phyloP scores from a whole-genome alignment of 306 rosid genomes.

The Cicer cuneatum region DNA sequence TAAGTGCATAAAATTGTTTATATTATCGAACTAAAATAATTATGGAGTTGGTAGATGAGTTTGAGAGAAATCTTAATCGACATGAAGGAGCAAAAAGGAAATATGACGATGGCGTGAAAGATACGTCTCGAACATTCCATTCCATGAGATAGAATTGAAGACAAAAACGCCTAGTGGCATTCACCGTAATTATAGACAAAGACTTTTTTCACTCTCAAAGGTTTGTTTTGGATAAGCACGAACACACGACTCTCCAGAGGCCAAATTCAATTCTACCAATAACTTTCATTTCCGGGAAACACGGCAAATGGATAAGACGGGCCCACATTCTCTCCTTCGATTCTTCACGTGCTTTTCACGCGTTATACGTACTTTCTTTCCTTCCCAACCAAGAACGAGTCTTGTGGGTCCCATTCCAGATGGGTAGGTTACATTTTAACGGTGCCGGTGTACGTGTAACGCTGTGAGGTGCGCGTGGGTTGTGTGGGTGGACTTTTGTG shows the following conservation, averaged over 20 bases:
- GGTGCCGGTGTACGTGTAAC: background rate
- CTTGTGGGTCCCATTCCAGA: background rate
- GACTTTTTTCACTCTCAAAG: background rate
- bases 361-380: background rate
- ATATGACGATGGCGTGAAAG: constrained; percentile 36
- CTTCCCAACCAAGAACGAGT: background rate
- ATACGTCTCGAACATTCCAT: constrained; percentile 50
- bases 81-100: background rate
- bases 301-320: constrained; percentile 50
- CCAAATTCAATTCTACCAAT: background rate
- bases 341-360: constrained; percentile 48
- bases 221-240: constrained; percentile 46
- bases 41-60: background rate
- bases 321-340: constrained; percentile 31
- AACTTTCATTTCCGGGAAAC: constrained; percentile 42
- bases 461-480: constrained; percentile 24
- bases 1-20: no score
- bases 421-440: background rate
- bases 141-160: background rate
- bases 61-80: background rate
- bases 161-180: constrained; percentile 6
- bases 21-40: no score
- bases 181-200: background rate
- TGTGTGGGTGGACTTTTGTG: background rate
- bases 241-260: background rate